These are phyloP conservation scores for Lactarius vividus DNA, from an alignment of 768 basidiomycete genomes.

Conservation along the genomic window DNA sequence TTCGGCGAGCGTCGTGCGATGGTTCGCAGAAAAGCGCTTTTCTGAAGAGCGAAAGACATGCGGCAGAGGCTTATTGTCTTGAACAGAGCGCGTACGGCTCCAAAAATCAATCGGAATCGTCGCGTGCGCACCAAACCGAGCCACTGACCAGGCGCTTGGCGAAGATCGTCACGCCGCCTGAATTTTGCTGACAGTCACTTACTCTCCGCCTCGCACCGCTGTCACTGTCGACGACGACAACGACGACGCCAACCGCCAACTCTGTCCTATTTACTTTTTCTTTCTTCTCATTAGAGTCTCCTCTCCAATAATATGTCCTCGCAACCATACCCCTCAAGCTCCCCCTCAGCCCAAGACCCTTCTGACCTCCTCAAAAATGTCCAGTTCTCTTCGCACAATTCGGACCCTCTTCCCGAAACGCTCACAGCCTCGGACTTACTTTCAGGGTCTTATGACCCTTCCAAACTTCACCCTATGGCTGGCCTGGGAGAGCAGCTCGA, in stretches of 20 bases:
- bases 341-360: constrained; percentile 10
- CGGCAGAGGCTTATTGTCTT: constrained; percentile 23
- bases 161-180: constrained; percentile 22
- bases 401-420: constrained; percentile 49
- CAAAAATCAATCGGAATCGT: constrained; percentile 5
- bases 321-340: constrained; percentile 2
- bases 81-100: not conserved
- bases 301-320: constrained; percentile 23
- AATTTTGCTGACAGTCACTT: constrained; percentile 2
- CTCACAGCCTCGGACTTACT: constrained; percentile 88
- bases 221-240: constrained; percentile 13
- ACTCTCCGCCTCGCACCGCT: not conserved
- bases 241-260: constrained; percentile 7
- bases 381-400: constrained; percentile 30
- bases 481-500: constrained; percentile 91
- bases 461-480: constrained; percentile 91
- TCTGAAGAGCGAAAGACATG: constrained; percentile 22
- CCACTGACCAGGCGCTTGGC: constrained; percentile 14
- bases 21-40: constrained; percentile 11
- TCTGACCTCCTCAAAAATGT: constrained; percentile 28
- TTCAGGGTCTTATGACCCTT: constrained; percentile 83
- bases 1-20: constrained; percentile 10
- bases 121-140: constrained; percentile 9
- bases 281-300: not conserved
- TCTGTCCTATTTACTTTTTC: not conserved